Percentiles rank a stretch among this genome's conserved stretches.
Evolutionary conservation across 257 asterid species (phyloP).

Genomic region (Solanum sejunctum): DNA sequence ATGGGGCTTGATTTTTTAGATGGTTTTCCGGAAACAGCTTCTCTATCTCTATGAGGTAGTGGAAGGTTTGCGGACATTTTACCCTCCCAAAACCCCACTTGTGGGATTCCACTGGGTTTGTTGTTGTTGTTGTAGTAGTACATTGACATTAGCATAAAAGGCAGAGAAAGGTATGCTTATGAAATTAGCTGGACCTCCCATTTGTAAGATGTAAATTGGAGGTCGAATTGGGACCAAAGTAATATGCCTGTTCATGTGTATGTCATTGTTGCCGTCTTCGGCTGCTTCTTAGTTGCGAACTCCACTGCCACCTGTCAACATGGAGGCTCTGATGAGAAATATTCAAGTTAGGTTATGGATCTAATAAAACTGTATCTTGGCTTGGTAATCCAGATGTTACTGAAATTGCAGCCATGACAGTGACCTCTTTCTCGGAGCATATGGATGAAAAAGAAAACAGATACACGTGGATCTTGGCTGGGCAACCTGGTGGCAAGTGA

Average conservation of each 20-base stretch:
- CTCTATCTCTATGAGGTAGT: no score
- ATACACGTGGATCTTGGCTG: background rate
- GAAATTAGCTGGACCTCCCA: background rate
- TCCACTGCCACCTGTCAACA: background rate
- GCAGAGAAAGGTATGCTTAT: background rate
- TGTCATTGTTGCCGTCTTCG: background rate
- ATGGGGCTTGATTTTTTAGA: no score
- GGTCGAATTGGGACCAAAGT: background rate
- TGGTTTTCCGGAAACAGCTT: no score
- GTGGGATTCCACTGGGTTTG: no score
- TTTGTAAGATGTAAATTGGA: background rate
- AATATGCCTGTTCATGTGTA: background rate
- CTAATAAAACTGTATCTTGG: background rate
- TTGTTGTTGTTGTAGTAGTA: no score
- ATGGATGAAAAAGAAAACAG: background rate
- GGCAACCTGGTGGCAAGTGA: background rate
- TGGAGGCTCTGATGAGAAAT: background rate
- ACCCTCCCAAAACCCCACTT: no score
- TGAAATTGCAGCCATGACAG: conserved; percentile 4
- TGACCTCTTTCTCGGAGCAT: conserved; percentile 3
- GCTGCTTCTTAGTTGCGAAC: background rate
- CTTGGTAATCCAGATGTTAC: background rate
- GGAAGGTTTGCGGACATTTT: no score
- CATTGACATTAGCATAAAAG: background rate
- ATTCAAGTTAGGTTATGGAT: background rate